Conservation (phyloP, 2,329 filamentous ascomycete species). For the Aureobasidium sp. region DNA sequence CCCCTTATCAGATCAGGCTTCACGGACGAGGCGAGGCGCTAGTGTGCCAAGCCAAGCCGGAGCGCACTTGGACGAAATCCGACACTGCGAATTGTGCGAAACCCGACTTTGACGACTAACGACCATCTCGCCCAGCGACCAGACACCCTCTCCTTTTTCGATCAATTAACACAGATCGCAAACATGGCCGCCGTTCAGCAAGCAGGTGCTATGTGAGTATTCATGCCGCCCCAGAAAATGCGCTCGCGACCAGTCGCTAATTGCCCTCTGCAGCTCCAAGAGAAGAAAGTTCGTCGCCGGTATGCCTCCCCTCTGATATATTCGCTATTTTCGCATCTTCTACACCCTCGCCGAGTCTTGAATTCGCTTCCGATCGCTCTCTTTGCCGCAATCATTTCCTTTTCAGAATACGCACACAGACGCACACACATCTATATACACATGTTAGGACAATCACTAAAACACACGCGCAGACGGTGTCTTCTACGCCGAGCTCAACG, state of each 20-base stretch:
- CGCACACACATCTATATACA: neutral
- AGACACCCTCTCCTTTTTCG: conserved; percentile 10
- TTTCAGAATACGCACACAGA: neutral
- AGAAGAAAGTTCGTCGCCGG: conserved; percentile 61
- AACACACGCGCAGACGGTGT: conserved; percentile 65
- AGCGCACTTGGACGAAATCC: neutral
- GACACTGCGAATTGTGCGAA: neutral
- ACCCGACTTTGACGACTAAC: neutral
- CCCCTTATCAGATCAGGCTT: neutral
- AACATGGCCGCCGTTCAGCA: conserved; percentile 32
- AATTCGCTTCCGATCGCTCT: neutral
- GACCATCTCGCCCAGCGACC: neutral
- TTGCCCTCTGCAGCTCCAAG: conserved; percentile 60
- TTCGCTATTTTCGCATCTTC: neutral
- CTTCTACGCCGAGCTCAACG: conserved; percentile 99
- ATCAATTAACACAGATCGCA: conserved; percentile 21
- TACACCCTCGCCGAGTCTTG: neutral
- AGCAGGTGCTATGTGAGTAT: conserved; percentile 20
- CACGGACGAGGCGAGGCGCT: neutral
- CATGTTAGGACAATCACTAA: conserved; percentile 15
- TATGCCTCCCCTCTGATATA: conserved; percentile 22
- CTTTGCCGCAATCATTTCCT: neutral
- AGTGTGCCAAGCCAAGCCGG: neutral
- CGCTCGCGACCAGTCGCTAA: conserved; percentile 11
- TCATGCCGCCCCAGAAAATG: neutral